A percentile compares a stretch with the other conserved stretches of the same genome.
Conservation (phyloP, 2,329 filamentous ascomycete species). For the Aspergillus jensenii region DNA sequence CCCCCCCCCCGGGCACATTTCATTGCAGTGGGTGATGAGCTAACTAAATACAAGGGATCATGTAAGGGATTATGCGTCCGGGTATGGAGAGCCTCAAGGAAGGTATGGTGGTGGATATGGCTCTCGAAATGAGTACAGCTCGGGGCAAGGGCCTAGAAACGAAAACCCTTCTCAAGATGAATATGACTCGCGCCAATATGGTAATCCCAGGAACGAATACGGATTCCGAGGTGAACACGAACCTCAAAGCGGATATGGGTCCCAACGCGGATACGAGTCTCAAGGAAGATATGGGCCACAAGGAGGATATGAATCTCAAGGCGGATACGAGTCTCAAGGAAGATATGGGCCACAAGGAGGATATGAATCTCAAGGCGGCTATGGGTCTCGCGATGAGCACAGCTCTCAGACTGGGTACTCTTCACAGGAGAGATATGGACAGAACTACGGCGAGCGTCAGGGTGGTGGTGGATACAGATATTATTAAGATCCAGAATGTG, state of each 20-base stretch:
- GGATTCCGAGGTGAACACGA: background rate
- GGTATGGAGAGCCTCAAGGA: constrained; percentile 23
- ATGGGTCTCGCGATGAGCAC: constrained; percentile 16
- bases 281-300: background rate
- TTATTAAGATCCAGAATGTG: constrained; percentile 13
- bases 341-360: background rate
- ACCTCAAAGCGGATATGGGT: background rate
- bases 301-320: background rate
- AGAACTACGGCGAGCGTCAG: constrained; percentile 15
- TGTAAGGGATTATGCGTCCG: constrained; percentile 20
- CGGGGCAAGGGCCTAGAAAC: background rate
- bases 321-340: background rate
- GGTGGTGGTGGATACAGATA: constrained; percentile 23
- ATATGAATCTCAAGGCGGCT: background rate
- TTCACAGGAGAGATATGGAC: background rate
- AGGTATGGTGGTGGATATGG: constrained; percentile 16
- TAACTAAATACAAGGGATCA: constrained; percentile 19
- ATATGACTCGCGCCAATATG: background rate
- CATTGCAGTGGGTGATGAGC: constrained; percentile 6
- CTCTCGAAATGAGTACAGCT: constrained; percentile 14
- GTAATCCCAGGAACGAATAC: background rate
- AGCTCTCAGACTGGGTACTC: constrained; percentile 19
- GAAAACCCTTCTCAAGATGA: background rate
- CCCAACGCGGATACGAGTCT: background rate
- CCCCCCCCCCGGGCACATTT: background rate